These are phyloP conservation scores for Plasmodium sp. DNA, from an alignment of 169 alveolate species.

Conservation along the genomic window DNA sequence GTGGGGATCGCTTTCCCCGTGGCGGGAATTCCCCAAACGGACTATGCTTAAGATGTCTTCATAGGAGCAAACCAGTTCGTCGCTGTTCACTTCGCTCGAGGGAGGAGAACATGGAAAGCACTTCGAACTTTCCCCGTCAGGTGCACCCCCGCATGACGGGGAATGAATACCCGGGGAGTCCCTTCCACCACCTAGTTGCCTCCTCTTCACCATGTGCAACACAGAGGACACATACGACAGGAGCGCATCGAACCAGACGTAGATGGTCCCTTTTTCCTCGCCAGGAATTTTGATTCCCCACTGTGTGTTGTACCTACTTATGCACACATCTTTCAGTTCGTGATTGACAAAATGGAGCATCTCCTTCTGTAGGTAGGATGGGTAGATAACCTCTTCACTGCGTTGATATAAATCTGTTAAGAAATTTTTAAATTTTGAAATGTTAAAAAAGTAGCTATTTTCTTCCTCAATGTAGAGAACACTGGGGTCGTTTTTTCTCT, in stretches of 20 bases:
- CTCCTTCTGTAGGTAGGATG: conserved; percentile 67
- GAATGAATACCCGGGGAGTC: neutral
- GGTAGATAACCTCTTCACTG: conserved; percentile 55
- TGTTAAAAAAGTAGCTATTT: conserved; percentile 80
- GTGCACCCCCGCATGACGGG: neutral
- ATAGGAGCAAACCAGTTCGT: neutral
- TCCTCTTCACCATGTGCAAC: neutral
- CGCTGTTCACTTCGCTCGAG: neutral
- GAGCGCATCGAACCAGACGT: conserved; percentile 95
- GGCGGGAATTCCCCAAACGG: neutral
- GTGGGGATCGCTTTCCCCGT: neutral
- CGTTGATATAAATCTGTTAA: conserved; percentile 71
- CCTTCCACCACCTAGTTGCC: neutral
- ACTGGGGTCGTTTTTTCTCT: conserved; percentile 68
- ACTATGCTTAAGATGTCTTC: conserved; percentile 26
- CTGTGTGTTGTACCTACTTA: conserved; percentile 78
- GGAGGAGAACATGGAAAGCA: neutral
- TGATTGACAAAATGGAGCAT: conserved; percentile 30
- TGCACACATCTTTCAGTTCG: conserved; percentile 78
- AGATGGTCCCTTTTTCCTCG: conserved; percentile 85
- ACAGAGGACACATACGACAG: conserved; percentile 86
- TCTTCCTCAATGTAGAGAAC: conserved; percentile 78
- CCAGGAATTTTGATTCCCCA: conserved; percentile 81
- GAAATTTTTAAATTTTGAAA: conserved; percentile 70
- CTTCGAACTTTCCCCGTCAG: neutral